Evolutionary conservation across 805 yeast genomes (phyloP).

Genomic region (Ogataea glucozyma): DNA sequence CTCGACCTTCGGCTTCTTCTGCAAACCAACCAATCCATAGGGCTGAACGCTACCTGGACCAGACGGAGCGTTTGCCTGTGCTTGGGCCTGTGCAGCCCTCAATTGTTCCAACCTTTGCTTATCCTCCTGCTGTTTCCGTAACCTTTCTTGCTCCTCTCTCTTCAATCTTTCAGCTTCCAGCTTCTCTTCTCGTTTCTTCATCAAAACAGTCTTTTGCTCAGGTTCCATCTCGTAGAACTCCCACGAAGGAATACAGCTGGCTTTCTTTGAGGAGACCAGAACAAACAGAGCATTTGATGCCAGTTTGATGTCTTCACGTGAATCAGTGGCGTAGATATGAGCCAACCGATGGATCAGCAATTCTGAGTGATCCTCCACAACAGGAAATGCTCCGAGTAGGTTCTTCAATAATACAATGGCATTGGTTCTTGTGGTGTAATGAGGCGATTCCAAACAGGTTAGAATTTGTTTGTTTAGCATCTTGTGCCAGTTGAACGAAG

Average conservation of each 20-base stretch:
- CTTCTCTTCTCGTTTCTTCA: conserved; percentile 24
- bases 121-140: conserved; percentile 20
- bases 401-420: conserved; percentile 75
- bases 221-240: conserved; percentile 56
- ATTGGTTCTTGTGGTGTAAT: conserved; percentile 80
- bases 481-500: conserved; percentile 58
- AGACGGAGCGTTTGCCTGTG: conserved; percentile 8
- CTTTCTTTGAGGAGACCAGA: conserved; percentile 56
- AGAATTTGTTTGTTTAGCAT: conserved; percentile 45
- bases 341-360: conserved; percentile 48
- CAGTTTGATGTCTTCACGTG: conserved; percentile 76
- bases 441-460: conserved; percentile 46
- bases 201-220: conserved; percentile 39
- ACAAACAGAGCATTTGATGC: conserved; percentile 75
- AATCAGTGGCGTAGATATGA: conserved; percentile 50
- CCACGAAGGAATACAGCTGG: conserved; percentile 52
- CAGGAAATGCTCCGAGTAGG: conserved; percentile 59
- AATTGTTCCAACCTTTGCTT: conserved; percentile 16
- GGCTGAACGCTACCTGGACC: conserved; percentile 24
- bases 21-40: conserved; percentile 34
- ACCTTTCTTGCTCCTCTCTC: conserved; percentile 20
- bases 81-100: conserved; percentile 4
- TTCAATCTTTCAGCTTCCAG: conserved; percentile 21
- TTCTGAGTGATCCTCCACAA: conserved; percentile 65
- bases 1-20: conserved; percentile 18